Evolutionary conservation across 257 asterid species (phyloP).

Genomic region (Solanum chiquidenum): DNA sequence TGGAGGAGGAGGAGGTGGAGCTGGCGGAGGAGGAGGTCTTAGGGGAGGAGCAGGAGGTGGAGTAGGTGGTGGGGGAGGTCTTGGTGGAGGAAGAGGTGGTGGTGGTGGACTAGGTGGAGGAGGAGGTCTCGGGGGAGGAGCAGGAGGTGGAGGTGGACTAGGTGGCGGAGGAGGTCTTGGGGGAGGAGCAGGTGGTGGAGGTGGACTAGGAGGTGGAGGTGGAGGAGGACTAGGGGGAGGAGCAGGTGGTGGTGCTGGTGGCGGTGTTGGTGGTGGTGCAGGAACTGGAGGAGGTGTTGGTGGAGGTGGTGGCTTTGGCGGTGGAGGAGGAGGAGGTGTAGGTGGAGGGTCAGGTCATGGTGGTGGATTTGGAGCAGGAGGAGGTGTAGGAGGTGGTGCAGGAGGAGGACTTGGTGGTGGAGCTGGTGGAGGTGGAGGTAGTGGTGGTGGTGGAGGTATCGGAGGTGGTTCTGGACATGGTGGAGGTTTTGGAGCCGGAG

Average conservation of each 20-base stretch:
- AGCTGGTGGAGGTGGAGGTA: constrained; percentile 1
- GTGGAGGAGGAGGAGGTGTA: constrained; percentile 6
- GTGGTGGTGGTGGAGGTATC: constrained; percentile 3
- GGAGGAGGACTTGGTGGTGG: constrained; percentile 4
- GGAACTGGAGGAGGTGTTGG: constrained; percentile 1
- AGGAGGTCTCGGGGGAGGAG: not conserved
- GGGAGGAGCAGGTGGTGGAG: not conserved
- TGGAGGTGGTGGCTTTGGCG: constrained; percentile 3
- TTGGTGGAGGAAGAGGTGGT: not conserved
- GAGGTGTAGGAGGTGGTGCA: not conserved
- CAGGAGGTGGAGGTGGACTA: not conserved
- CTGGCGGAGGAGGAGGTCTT: not conserved
- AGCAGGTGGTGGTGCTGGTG: not conserved
- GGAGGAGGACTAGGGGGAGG: constrained; percentile 1
- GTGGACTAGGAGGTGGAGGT: not conserved
- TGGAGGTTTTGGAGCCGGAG: constrained; percentile 9
- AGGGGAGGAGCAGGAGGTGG: constrained; percentile 15
- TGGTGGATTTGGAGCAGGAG: constrained; percentile 3
- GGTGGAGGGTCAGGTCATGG: constrained; percentile 4
- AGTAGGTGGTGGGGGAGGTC: constrained; percentile 2
- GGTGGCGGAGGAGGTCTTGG: not conserved
- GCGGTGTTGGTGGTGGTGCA: not conserved
- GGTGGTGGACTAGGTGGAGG: not conserved
- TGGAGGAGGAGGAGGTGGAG: constrained; percentile 8
- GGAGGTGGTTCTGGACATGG: constrained; percentile 11